Base-by-base conservation (phyloP, 192 early-diverging fungal genomes). In the Coemansia sp. region DNA sequence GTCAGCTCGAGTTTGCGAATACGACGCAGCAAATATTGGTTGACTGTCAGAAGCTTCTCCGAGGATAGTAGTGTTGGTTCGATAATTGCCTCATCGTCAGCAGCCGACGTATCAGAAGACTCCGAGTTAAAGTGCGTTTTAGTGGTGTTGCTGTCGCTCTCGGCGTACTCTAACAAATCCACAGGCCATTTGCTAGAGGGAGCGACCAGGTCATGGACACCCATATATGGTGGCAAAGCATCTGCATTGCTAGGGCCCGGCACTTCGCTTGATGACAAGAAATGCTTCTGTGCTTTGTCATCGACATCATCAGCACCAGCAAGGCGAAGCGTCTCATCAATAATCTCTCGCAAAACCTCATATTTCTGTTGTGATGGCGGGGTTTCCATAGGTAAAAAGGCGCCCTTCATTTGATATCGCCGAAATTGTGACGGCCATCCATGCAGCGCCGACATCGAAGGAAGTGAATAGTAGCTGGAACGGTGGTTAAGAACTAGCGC, bases 1-100 rank as follows among this genome's bases (percentile, higher is more conserved):
- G 69, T 72, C 49, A 81, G 63, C 73, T 81, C 78, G 7, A 81
- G 78, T 51, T 81, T 81, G 55, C 78, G 78, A 28, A 81, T 68
- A 22, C 78, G 68, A 31, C 78, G 73, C 63, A 72, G 51, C 34
- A 81, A 49, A 25, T 75, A 66, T 34, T 67, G 58, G 56, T 75
- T 81, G 25, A 60, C 58, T 12, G 56, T 32, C 6, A 69, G 54
- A 10, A 69, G 60, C 26, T 56, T 63, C 16, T 63, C 61, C 0
- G 49, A 32, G 1, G 61, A 63, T 7, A 56, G 25, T 12, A 32
- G n/a, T 19, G 64, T 32, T 3, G 23, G 58, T 14, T 64, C 61
- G 18, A 57, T 24, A n/a, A 52, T 47, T 21, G 63, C 28, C 5
- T 18, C 60, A 44, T 30, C 47, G 41, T 69, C 70, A 7, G 22